phyloP scores from a whole-genome alignment of 306 rosid genomes.

The Rosa lucieae region DNA sequence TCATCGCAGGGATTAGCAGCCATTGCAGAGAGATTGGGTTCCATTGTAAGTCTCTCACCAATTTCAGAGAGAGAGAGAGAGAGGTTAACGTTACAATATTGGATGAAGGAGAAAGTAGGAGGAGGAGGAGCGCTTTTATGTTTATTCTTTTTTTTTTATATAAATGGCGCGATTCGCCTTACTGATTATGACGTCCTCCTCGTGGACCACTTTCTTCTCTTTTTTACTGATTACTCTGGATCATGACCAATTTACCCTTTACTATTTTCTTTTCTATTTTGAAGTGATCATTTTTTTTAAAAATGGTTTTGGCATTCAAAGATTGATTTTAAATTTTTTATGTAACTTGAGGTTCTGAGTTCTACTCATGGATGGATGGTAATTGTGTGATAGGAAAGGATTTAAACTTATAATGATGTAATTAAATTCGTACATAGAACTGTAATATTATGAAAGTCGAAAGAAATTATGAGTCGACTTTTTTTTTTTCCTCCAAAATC shows the following conservation, averaged over 20 bases:
- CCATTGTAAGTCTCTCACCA: background rate
- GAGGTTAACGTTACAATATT: constrained; percentile 40
- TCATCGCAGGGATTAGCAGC: constrained; percentile 38
- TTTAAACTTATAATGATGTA: no score
- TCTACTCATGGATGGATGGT: no score
- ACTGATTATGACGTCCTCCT: constrained; percentile 21
- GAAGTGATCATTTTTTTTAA: no score
- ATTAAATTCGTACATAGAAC: no score
- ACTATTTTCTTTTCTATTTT: background rate
- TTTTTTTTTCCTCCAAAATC: no score
- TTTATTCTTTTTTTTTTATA: background rate
- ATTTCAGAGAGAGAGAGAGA: constrained; percentile 4
- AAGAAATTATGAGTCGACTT: no score
- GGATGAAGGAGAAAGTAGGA: constrained; percentile 3
- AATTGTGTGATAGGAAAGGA: no score
- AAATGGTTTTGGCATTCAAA: no score
- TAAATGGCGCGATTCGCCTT: constrained; percentile 40
- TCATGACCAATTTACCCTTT: constrained; percentile 39
- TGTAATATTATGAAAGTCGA: no score
- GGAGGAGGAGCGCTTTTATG: constrained; percentile 8
- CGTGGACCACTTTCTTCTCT: constrained; percentile 29
- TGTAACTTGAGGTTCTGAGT: no score
- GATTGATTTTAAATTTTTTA: no score
- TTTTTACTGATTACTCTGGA: background rate
- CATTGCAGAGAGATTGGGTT: constrained; percentile 35